Evolutionary conservation across 2,329 filamentous ascomycete genomes (phyloP).

Genomic region (Fusarium staphyleae): DNA sequence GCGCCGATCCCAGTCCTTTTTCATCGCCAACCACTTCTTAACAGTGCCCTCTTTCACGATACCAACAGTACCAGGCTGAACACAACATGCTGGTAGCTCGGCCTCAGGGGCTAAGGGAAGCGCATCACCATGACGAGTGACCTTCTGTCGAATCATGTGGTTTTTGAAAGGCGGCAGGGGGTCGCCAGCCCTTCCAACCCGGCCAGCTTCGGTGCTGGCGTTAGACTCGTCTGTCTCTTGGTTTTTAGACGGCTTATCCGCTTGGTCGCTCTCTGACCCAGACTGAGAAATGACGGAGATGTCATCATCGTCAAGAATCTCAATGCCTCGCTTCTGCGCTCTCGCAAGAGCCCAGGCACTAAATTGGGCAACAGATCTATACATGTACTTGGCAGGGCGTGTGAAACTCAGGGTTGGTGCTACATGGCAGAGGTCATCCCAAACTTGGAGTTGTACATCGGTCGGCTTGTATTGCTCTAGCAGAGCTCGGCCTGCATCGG

Average conservation of each 20-base stretch:
- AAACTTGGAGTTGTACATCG: slow-evolving; percentile 91
- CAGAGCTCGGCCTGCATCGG: slow-evolving; percentile 65
- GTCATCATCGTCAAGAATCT: slow-evolving; percentile 80
- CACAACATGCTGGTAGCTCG: slow-evolving; percentile 69
- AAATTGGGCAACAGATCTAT: slow-evolving; percentile 89
- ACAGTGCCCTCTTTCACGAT: slow-evolving; percentile 82
- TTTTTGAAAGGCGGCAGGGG: slow-evolving; percentile 78
- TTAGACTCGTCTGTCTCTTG: slow-evolving; percentile 23
- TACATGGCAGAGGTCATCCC: slow-evolving; percentile 95
- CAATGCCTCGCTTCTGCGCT: slow-evolving; percentile 80
- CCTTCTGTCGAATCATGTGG: slow-evolving; percentile 91
- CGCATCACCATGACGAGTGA: slow-evolving; percentile 79
- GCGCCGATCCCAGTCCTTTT: slow-evolving; percentile 73
- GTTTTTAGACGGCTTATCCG: slow-evolving; percentile 33
- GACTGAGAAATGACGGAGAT: slow-evolving; percentile 77
- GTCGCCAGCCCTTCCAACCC: slow-evolving; percentile 88
- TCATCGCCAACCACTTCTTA: slow-evolving; percentile 81
- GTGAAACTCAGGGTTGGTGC: slow-evolving; percentile 94
- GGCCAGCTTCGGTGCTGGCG: slow-evolving; percentile 35
- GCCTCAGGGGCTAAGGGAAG: slow-evolving; percentile 69
- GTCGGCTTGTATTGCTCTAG: slow-evolving; percentile 79
- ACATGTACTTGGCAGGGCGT: slow-evolving; percentile 96
- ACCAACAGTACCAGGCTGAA: slow-evolving; percentile 73
- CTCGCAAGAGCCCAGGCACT: slow-evolving; percentile 88
- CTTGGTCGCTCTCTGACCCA: slow-evolving; percentile 46